Evolutionary conservation across 306 rosid species (phyloP), one percentile per base, ranked within the genome.

Genomic region (Sicyos baderoa): DNA sequence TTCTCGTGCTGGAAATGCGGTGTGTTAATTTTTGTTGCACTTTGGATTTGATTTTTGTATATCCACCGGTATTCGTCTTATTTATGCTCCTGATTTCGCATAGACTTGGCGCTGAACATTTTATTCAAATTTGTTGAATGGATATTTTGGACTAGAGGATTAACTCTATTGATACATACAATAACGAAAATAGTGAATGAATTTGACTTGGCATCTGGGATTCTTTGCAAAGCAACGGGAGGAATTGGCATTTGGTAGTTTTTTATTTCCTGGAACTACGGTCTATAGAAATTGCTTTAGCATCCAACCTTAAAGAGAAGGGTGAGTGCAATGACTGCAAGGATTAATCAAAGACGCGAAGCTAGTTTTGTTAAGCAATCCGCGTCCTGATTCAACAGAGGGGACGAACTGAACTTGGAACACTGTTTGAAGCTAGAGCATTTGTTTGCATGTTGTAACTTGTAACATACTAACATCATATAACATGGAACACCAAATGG

Each of bases 1-100:
- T 69, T 79, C 76, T 78, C 80, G 61, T 19, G 73, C 74, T 74
- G 82, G 84, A 70, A 86, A 86, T 75, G 81, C 82, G 88, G 99
- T 94, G 81, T 78, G 77, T 71, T 23, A 23, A 9, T 57, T 1
- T 56, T 57, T 15, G 58, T 15, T 58, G 68, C 7, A n/a, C 53
- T 9, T 21, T 44, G n/a, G 25, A 72, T 15, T 60, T 12, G 25
- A 44, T 47, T 25, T 59, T 47, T 15, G 54, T 23, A 9, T 45
- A 23, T 45, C 54, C 10, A 42, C 53, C 5, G 21, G 19, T 21
- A 18, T 21, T 45, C 19, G 19, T 65, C 55, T 21, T 15, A 47
- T 66, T 22, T 47, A 65, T 4, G 17, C 51, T 62, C 29, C 29
- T 40, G 68, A 10, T 62, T 13, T 62, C 29, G 50, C 51, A 17